A percentile compares a stretch with the other conserved stretches of the same genome.
Evolutionary conservation across 148 eudicot species (phyloP).

Genomic region (Amaranthus hypochondriacus): DNA sequence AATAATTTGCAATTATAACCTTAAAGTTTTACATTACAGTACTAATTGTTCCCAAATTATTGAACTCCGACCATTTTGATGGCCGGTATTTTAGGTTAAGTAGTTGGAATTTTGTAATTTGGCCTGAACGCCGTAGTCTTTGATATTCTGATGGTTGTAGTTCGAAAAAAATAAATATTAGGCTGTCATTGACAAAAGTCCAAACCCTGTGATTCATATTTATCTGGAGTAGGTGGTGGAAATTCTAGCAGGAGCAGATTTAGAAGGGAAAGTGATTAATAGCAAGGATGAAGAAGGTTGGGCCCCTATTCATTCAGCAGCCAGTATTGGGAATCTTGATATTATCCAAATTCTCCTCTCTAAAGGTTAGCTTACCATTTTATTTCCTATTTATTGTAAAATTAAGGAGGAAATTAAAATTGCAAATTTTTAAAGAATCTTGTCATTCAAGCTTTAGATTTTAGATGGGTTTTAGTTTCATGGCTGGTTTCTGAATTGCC

Average conservation of each 20-base stretch:
- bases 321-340: conserved; percentile 75
- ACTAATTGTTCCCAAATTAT: no score
- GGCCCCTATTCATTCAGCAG: conserved; percentile 90
- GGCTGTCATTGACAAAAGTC: no score
- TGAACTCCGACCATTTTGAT: no score
- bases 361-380: conserved; percentile 35
- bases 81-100: no score
- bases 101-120: no score
- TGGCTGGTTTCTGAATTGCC: neutral
- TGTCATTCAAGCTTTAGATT: neutral
- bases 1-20: no score
- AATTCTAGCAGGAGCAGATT: conserved; percentile 61
- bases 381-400: neutral
- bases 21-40: no score
- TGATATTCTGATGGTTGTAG: no score
- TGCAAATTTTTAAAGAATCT: neutral
- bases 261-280: conserved; percentile 52
- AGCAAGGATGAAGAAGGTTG: conserved; percentile 93
- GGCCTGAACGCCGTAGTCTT: no score
- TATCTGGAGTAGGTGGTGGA: conserved; percentile 54
- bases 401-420: no score
- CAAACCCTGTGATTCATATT: neutral
- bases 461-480: neutral
- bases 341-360: conserved; percentile 55
- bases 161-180: no score